These are phyloP conservation scores for Coleophoma crateriformis DNA, from an alignment of 2,329 filamentous ascomycete genomes.

Conservation along the genomic window DNA sequence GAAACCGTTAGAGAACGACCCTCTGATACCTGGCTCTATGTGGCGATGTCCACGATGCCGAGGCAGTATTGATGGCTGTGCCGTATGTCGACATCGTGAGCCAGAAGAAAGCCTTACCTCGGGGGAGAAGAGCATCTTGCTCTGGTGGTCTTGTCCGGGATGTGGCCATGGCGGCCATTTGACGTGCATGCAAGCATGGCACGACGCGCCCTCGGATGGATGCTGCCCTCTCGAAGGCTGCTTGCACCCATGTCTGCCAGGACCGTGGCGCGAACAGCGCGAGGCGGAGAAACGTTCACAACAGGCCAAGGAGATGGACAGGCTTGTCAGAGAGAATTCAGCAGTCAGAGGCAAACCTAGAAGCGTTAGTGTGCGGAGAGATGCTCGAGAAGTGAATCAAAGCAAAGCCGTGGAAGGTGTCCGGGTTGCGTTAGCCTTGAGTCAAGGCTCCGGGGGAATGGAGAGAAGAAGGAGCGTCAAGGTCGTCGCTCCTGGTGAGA, in stretches of 20 bases:
- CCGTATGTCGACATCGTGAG: conserved; percentile 46
- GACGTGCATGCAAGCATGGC: conserved; percentile 55
- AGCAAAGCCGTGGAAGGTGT: conserved; percentile 57
- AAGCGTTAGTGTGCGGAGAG: conserved; percentile 33
- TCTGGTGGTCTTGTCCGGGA: conserved; percentile 60
- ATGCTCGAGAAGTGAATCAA: conserved; percentile 49
- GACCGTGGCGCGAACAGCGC: conserved; percentile 43
- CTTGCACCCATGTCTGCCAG: conserved; percentile 56
- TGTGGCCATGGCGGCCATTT: conserved; percentile 60
- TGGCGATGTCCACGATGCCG: conserved; percentile 58
- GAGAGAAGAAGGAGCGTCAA: conserved; percentile 62
- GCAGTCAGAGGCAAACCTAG: conserved; percentile 7
- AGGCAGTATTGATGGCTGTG: conserved; percentile 47
- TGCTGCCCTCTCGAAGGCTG: conserved; percentile 62
- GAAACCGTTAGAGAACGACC: conserved; percentile 41
- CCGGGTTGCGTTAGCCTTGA: conserved; percentile 40
- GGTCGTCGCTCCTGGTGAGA: conserved; percentile 36
- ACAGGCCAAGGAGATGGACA: conserved; percentile 41
- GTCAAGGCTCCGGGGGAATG: conserved; percentile 32
- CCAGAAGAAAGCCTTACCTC: conserved; percentile 5
- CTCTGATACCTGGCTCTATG: conserved; percentile 30
- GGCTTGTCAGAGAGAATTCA: conserved; percentile 18
- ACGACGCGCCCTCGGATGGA: conserved; percentile 41
- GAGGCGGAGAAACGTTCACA: conserved; percentile 25
- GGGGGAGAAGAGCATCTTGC: background rate